Evolutionary conservation across 1,284 basidiomycete genomes (phyloP).

Genomic region (Leucoagaricus sp.): DNA sequence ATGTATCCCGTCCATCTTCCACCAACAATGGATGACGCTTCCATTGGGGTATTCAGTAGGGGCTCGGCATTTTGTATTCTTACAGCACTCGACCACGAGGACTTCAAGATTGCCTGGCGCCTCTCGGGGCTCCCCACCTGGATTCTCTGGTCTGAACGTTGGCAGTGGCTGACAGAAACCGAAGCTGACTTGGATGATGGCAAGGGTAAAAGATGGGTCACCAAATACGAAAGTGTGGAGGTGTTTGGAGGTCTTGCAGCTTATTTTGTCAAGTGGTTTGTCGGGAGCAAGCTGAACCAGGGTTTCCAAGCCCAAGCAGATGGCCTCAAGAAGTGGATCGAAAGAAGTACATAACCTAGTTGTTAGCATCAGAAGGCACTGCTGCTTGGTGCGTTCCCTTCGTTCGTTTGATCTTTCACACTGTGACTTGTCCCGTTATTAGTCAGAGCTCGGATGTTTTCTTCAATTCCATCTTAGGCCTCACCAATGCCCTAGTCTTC

Average conservation of each 20-base stretch:
- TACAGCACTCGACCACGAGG: constrained; percentile 49
- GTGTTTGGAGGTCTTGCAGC: constrained; percentile 59
- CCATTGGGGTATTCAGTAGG: constrained; percentile 30
- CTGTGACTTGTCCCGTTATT: neutral
- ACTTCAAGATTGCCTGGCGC: constrained; percentile 60
- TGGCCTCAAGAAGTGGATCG: constrained; percentile 55
- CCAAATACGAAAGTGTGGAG: constrained; percentile 66
- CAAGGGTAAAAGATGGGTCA: constrained; percentile 31
- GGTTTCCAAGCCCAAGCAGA: constrained; percentile 59
- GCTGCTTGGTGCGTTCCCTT: neutral
- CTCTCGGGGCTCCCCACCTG: constrained; percentile 43
- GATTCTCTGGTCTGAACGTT: constrained; percentile 56
- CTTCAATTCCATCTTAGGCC: neutral
- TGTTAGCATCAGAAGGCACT: neutral
- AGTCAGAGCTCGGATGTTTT: neutral
- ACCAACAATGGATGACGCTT: constrained; percentile 47
- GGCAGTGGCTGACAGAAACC: constrained; percentile 54
- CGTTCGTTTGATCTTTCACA: neutral
- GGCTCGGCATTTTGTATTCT: constrained; percentile 42
- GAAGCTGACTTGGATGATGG: constrained; percentile 43
- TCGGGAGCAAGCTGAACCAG: constrained; percentile 41
- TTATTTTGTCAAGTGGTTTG: constrained; percentile 52
- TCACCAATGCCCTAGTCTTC: too few relatives aligned
- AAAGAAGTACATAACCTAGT: constrained; percentile 28
- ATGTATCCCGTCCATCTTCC: constrained; percentile 60